Base-by-base conservation (phyloP, 768 basidiomycete species). In the Crassisporium funariophilum region DNA sequence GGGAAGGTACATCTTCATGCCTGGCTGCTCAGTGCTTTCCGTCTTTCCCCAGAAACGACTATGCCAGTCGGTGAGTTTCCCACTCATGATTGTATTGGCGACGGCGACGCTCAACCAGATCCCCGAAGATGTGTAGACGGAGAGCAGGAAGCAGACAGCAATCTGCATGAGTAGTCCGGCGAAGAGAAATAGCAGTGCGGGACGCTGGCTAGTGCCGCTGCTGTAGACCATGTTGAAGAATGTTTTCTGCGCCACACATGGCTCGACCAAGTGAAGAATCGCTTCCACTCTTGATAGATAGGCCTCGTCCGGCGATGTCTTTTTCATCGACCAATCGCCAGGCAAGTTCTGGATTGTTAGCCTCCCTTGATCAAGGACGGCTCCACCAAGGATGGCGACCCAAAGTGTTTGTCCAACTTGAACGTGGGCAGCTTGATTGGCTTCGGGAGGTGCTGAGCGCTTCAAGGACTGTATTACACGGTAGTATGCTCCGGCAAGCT, bases 261-360 rank as follows among this genome's bases (percentile, higher is more conserved):
- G 55, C 20, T 41, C 49, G n/a, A 62, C 16, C 22, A 34, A 21
- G 20, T 55, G 44, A 13, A 62, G 49, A 15, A 62, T 49, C 4
- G 38, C 48, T 2, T 56, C 50, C 25, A 62, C 43, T n/a, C 61
- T 49, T 20, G 35, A 44, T 11, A 60, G 25, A 29, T 55, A 62
- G 5, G 58, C 58, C 15, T 60, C 50, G 44, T 54, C 53, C 5
- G 61, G 42, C 25, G 61, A 55, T 8, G 47, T 23, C n/a, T 49
- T 21, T 41, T 38, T 51, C 35, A 41, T 52, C 6, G 44, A 52
- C 54, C 60, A 58, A 8, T 40, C 40, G 19, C 58, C 60, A 6
- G 60, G 60, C 13, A 63, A 42, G 43, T 63, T 61, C 34, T 61
- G 57, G 16, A 63, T 58, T n/a, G 62, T 63, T n/a, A 63, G 33